A percentile compares a stretch with the other conserved stretches of the same genome.
Conservation (phyloP, 2,329 filamentous ascomycete genomes). For the Diatrype stigma region DNA sequence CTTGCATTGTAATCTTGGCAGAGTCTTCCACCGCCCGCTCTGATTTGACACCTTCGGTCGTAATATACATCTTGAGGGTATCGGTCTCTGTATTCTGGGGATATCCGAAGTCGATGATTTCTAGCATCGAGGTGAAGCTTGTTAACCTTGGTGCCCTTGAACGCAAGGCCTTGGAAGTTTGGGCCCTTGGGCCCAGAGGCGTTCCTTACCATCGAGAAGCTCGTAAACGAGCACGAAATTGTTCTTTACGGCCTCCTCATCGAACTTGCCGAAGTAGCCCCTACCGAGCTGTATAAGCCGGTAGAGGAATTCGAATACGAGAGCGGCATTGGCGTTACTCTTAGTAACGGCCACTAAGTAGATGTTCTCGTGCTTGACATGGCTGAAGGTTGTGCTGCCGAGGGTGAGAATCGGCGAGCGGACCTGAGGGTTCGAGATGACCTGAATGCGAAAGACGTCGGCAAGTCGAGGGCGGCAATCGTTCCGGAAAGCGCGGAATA, state of each 20-base stretch:
- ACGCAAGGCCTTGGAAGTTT: no score
- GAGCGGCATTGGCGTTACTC: constrained; percentile 96
- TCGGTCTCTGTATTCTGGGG: constrained; percentile 98
- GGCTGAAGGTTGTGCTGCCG: constrained; percentile 96
- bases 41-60: constrained; percentile 96
- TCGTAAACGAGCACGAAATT: constrained; percentile 99
- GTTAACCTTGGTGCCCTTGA: not conserved
- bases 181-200: not conserved
- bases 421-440: constrained; percentile 97
- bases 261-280: constrained; percentile 98
- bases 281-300: constrained; percentile 83
- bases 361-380: constrained; percentile 99
- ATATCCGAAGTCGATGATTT: constrained; percentile 98
- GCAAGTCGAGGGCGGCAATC: constrained; percentile 96
- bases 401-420: constrained; percentile 96
- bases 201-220: constrained; percentile 73
- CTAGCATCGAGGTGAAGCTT: constrained; percentile 38
- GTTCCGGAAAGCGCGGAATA: constrained; percentile 97
- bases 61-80: constrained; percentile 99
- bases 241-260: constrained; percentile 99
- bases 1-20: constrained; percentile 98
- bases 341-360: constrained; percentile 97
- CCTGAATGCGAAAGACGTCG: constrained; percentile 98
- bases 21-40: constrained; percentile 84
- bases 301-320: constrained; percentile 98